Evolutionary conservation across 768 basidiomycete species (phyloP), one percentile per base, ranked within the genome.

Genomic region (Termitomyces sp.): DNA sequence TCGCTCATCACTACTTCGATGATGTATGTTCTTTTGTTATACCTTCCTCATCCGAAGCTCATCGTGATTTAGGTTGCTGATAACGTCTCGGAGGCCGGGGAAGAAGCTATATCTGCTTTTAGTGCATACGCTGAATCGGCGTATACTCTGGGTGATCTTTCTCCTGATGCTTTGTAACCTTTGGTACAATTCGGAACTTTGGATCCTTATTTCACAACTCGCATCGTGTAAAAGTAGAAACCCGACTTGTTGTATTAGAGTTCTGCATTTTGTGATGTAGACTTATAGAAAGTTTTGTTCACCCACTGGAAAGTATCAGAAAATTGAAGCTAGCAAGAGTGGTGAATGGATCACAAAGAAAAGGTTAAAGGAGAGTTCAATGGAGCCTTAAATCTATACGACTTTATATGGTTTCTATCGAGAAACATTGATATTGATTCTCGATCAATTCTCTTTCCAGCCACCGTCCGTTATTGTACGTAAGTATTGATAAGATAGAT

Each of bases 1-100:
- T 94, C 48, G 88, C 92, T 20, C 78, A 87, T 63, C 94, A 96
- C 69, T 99, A 95, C 77, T 98, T 99, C 72, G 94, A 96, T 70
- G 94, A 96, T 72, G 96, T 92, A 57, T 61, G 87, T 76, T 28
- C 29, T 50, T 42, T 59, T 13, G 18, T 46, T 37, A 12, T 48
- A 46, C 20, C 54, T 18, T 60, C 51, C 41, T 56, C 45, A 33
- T 26, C 46, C 4, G n/a, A 15, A 20, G 49, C 41, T 44, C 29
- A 62, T 31, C 12, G 39, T 5, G 37, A 12, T 59, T 26, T 60
- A 92, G 90, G 89, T 92, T 73, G 84, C 83, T 45, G 88, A 89
- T 63, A 76, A 79, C 7, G 80, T 77, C 9, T 92, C 89, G 1
- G 90, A 88, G 65, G 82, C 80, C 54, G 90, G 86, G 2, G 92